Evolutionary conservation across 192 early-diverging fungal genomes (phyloP), one percentile per base, ranked within the genome.

Genomic region (Irineochytrium annulatum): DNA sequence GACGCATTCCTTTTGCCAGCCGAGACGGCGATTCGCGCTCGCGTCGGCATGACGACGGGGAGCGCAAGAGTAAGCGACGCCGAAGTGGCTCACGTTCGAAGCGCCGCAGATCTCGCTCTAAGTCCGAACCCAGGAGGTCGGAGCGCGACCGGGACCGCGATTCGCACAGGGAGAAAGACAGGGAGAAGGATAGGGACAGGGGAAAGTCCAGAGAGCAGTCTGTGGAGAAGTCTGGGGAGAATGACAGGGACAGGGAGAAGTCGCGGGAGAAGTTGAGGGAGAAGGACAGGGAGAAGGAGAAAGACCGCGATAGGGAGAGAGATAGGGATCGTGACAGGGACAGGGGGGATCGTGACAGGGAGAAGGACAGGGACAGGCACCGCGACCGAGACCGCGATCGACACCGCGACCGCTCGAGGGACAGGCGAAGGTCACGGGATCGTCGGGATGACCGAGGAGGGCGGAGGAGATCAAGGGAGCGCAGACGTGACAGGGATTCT

Each of bases 281-380:
- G 57, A 41, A 26, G 43, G 6, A 34, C 41, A 8, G 45, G 20
- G 52, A 61, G 6, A 43, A 56, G 31, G 56, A 49, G 41, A 30
- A 29, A 0, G 34, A 48, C 27, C 19, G 55, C 27, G 60, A 57
- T 26, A 57, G 65, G 54, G 60, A 55, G 28, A 48, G 55, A 27
- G 60, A 29, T 55, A 60, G 59, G 32, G 59, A 39, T 11, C 13
- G 51, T 19, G 57, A 60, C 37, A 54, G 52, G 44, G 52, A 68
- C 59, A 52, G 52, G 34, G 48, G 59, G 16, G 69, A 71, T 22
- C 48, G 73, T 59, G 45, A 37, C 8, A 26, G 53, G 30, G 29
- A 59, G 13, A 46, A 61, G 34, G 60, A 66, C 32, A 37, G 75
- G 24, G 61, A 63, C 43, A 69, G 60, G 14, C 34, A 58, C 8